Evolutionary conservation across 2,329 filamentous ascomycete genomes (phyloP).

Genomic region (Sporothrix humicola): DNA sequence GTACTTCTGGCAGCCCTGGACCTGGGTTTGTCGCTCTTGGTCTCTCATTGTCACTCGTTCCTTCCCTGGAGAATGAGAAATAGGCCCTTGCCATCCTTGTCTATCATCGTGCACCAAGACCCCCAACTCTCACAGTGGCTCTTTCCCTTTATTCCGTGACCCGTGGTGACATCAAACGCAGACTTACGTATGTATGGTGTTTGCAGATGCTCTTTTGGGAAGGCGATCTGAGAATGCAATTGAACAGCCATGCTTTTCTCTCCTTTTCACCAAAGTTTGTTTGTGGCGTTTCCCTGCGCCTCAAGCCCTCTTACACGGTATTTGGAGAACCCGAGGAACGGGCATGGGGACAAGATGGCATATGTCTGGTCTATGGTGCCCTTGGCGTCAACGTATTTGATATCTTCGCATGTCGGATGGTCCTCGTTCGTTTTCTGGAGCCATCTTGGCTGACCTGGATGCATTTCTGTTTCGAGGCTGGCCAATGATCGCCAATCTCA

Average conservation of each 20-base stretch:
- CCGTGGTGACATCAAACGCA: conserved; percentile 19
- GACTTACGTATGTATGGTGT: conserved; percentile 14
- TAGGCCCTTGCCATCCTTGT: neutral
- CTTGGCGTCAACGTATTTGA: neutral
- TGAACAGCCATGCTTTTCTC: neutral
- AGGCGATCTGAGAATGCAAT: neutral
- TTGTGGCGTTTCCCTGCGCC: neutral
- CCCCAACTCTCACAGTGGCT: neutral
- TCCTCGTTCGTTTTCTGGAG: neutral
- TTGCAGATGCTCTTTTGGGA: neutral
- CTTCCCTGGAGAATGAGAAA: neutral
- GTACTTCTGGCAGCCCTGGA: neutral
- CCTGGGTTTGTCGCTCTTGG: neutral
- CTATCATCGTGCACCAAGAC: neutral
- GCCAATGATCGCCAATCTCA: neutral
- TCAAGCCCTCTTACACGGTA: neutral
- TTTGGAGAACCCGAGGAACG: neutral
- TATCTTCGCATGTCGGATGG: neutral
- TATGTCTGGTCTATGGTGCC: neutral
- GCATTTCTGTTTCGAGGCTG: neutral
- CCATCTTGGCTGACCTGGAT: neutral
- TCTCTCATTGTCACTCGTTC: neutral
- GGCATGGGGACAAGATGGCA: neutral
- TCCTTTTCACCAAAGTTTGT: neutral
- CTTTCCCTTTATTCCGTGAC: conserved; percentile 5